Evolutionary conservation across 2,329 filamentous ascomycete species (phyloP), one percentile per base, ranked within the genome.

Genomic region (Capronia epimyces): DNA sequence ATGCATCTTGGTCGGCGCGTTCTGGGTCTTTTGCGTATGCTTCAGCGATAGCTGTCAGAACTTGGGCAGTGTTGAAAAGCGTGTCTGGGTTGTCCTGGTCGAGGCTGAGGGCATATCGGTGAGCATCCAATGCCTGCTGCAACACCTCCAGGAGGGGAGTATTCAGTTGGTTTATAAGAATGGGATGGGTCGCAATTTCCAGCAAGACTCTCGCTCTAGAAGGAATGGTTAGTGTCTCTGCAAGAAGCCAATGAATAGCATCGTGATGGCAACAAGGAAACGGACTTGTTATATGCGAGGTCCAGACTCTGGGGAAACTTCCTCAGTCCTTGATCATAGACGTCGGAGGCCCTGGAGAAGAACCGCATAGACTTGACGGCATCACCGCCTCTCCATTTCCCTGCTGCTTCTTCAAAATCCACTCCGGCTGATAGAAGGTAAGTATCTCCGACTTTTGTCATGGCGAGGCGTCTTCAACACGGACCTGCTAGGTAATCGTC

Each of bases 311-410:
- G 63, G 1, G 83, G 81, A 63, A 80, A 82, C 53, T 73, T 79
- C 43, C 70, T 69, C 25, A 88, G 64, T 10, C 82, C 85, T 46
- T 79, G 75, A 55, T 81, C 77, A 62, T 88, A 89, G 39, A 75
- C 74, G 45, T 84, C 77, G 46, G 87, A 76, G 10, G 85, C 84
- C 55, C 82, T 73, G 57, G 81, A 74, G 63, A 75, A 75, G 60
- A 75, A 75, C 41, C 81, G 72, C 56, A 75, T 73, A 3, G 79
- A 77, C 61, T 87, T 88, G 43, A 74, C 78, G 16, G 81, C 76
- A 64, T 89, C 84, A 18, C 84, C 85, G 31, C 78, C 83, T 43
- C 84, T 75, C 81, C 84, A 87, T 75, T 89, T 89, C 55, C 84
- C 83, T 5, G 82, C 84, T 3, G 81, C 81, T 66, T 86, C 82